Evolutionary conservation across 768 basidiomycete species (phyloP), one percentile per base, ranked within the genome.

Genomic region (Collybia nuda): DNA sequence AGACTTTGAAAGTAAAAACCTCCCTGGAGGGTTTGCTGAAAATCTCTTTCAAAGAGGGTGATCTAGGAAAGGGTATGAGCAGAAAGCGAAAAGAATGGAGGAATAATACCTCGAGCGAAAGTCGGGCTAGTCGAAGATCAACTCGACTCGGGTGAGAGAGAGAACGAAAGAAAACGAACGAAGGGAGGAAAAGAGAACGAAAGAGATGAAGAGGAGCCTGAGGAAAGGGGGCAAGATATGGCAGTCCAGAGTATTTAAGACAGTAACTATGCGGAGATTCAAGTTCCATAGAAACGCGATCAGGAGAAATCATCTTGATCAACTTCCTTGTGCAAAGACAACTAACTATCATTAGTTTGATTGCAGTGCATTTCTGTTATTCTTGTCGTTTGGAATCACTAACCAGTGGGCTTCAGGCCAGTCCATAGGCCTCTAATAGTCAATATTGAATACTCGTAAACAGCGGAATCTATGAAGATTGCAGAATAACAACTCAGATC

Each of bases 41-140:
- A 62, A 63, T 71, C 80, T 84, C 85, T 87, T 68, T 84, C 85
- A 79, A 87, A 86, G 84, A 84, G 80, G 73, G 72, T 77, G 77
- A 80, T 81, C 81, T 82, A 64, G 18, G 48, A 39, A 11, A 47
- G 19, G 35, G 19, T 17, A 40, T 49, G 41, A 53, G 54, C 38
- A 40, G 44, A 22, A 17, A 28, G 28, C 41, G 51, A 41, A 40
- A 17, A 26, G 44, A 47, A 37, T 36, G 44, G n/a, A 11, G 1
- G 21, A 1, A n/a, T 61, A 72, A 56, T 52, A 79, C 80, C 80
- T 76, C 73, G 73, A 78, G 81, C 64, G 73, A 81, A 82, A 76
- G 70, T 70, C 71, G 58, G 57, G 63, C 67, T 66, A 72, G 81
- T 79, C 78, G 82, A 82, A 73, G 72, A 72, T 81, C 86, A 78